Evolutionary conservation across 192 early-diverging fungal species (phyloP).

Genomic region (Mortierella alpina): DNA sequence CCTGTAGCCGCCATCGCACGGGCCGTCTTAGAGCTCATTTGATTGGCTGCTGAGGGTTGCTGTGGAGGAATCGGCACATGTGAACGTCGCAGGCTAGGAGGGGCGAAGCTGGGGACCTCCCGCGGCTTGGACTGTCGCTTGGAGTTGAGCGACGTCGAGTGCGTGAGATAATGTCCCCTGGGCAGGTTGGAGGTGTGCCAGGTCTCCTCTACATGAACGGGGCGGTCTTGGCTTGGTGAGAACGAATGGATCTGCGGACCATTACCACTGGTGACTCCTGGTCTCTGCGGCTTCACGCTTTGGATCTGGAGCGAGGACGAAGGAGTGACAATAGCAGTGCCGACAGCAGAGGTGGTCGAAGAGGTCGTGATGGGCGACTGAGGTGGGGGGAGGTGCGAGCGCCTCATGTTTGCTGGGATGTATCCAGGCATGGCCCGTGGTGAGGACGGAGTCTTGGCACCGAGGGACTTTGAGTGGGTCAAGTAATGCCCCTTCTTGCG

Average conservation of each 20-base stretch:
- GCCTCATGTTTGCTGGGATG: too few relatives aligned
- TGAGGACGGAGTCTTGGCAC: too few relatives aligned
- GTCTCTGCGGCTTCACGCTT: not conserved
- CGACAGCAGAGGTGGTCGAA: not conserved
- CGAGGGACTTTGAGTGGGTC: too few relatives aligned
- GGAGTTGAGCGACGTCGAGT: not conserved
- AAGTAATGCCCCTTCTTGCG: too few relatives aligned
- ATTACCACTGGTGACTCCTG: not conserved
- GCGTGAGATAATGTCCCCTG: constrained; percentile 20
- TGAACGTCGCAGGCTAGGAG: constrained; percentile 17
- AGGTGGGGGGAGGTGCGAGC: too few relatives aligned
- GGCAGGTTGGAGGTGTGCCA: constrained; percentile 7
- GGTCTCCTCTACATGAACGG: constrained; percentile 23
- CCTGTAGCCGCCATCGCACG: not conserved
- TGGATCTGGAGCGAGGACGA: not conserved
- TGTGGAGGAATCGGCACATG: constrained; percentile 13
- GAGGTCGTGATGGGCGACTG: not conserved
- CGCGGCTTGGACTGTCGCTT: constrained; percentile 7
- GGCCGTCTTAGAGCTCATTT: not conserved
- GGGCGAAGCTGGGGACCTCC: not conserved
- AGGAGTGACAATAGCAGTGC: not conserved
- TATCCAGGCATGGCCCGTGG: too few relatives aligned
- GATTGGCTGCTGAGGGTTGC: not conserved
- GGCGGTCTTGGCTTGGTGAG: constrained; percentile 44
- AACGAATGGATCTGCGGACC: constrained; percentile 8